A percentile compares a stretch with the other conserved stretches of the same genome.
Conservation (phyloP, 1,284 basidiomycete genomes). For the Cryptococcus sp. region DNA sequence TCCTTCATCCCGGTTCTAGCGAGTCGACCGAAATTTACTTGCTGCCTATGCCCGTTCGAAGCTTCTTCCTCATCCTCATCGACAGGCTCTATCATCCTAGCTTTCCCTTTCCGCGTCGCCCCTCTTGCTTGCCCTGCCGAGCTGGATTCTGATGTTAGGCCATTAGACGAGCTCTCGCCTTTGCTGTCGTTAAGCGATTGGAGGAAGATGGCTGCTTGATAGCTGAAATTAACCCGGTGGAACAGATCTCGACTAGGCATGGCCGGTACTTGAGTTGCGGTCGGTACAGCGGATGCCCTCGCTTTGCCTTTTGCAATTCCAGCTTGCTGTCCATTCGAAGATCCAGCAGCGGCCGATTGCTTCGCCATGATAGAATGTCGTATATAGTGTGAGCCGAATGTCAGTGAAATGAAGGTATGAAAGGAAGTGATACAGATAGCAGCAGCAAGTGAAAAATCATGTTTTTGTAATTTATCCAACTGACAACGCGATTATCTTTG, state of each 20-base stretch:
- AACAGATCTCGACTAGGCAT: slow-evolving; percentile 41
- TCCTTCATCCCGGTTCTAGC: slow-evolving; percentile 34
- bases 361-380: no score
- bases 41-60: neutral
- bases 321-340: neutral
- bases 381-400: no score
- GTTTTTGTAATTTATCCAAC: no score
- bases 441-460: no score
- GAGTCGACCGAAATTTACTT: slow-evolving; percentile 20
- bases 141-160: neutral
- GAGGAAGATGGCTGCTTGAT: slow-evolving; percentile 44
- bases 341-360: no score
- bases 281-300: no score
- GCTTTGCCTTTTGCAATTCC: neutral
- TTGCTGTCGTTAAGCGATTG: slow-evolving; percentile 24
- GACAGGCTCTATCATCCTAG: neutral
- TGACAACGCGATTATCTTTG: no score
- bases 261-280: slow-evolving; percentile 19
- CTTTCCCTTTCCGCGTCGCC: neutral
- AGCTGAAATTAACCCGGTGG: slow-evolving; percentile 45
- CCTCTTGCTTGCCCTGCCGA: no score
- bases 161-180: neutral
- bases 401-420: no score
- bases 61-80: slow-evolving; percentile 5
- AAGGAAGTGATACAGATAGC: no score